phyloP scores from a whole-genome alignment of 768 basidiomycete species.

The Lactifluus hygrophoroides region DNA sequence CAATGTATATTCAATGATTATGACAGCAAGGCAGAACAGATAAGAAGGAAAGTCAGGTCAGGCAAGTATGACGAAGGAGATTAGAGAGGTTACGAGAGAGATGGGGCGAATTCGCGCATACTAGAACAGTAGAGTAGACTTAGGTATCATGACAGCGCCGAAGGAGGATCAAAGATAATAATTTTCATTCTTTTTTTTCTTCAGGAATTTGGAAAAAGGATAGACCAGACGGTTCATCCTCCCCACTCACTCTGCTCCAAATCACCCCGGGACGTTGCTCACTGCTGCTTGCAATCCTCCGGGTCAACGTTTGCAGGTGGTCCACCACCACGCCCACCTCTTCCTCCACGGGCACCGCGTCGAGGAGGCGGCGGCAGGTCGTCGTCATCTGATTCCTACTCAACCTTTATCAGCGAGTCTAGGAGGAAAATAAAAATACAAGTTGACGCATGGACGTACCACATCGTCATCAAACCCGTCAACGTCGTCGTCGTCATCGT shows the following conservation, averaged over 20 bases:
- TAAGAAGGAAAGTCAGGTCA: background rate
- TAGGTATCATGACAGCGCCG: constrained; percentile 3
- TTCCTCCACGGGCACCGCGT: constrained; percentile 26
- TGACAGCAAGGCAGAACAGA: background rate
- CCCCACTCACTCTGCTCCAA: background rate
- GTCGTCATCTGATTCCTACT: constrained; percentile 61
- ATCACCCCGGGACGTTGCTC: constrained; percentile 17
- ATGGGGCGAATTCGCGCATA: background rate
- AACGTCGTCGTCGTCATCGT: constrained; percentile 51
- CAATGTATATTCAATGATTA: background rate
- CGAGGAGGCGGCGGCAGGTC: constrained; percentile 54
- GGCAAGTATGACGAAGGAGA: background rate
- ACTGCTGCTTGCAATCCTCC: constrained; percentile 93
- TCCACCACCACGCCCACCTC: constrained; percentile 36
- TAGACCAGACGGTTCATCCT: background rate
- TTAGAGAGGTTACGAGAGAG: background rate
- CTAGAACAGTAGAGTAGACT: constrained; percentile 8
- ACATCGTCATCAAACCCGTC: constrained; percentile 54
- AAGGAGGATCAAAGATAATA: background rate
- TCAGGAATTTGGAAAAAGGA: background rate
- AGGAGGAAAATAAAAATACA: constrained; percentile 9
- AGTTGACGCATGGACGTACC: constrained; percentile 28
- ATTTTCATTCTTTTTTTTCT: background rate
- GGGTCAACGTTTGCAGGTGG: constrained; percentile 51
- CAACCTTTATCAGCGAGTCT: constrained; percentile 10